Evolutionary conservation across 2,329 filamentous ascomycete species (phyloP).

Genomic region (Cercospora citrullina): DNA sequence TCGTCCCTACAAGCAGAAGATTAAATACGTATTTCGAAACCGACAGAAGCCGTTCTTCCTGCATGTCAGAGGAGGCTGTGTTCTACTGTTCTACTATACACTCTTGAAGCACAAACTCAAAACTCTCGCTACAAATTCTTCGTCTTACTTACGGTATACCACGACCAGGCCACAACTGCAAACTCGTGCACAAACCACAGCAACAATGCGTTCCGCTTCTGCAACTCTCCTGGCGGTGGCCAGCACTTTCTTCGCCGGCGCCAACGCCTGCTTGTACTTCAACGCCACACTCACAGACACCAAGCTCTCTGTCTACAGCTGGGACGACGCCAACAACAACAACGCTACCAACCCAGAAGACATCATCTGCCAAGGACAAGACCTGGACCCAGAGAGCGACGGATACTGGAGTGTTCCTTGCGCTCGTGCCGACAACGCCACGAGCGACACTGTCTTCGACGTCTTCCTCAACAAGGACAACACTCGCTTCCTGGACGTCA

Average conservation of each 20-base stretch:
- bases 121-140: not conserved
- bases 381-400: conserved; percentile 8
- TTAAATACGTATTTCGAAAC: not conserved
- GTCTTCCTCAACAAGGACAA: conserved; percentile 24
- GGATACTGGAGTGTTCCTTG: conserved; percentile 22
- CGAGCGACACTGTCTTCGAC: conserved; percentile 23
- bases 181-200: not conserved
- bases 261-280: conserved; percentile 24
- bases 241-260: conserved; percentile 16
- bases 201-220: conserved; percentile 5
- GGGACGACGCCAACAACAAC: conserved; percentile 28
- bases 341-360: conserved; percentile 21
- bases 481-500: conserved; percentile 24
- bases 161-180: not conserved
- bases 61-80: conserved; percentile 10
- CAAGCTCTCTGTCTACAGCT: conserved; percentile 23
- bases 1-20: not conserved
- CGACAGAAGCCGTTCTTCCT: conserved; percentile 1
- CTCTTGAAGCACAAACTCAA: not conserved
- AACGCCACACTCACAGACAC: conserved; percentile 23
- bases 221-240: conserved; percentile 14
- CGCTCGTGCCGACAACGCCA: conserved; percentile 17
- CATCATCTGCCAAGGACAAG: conserved; percentile 20
- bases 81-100: not conserved
- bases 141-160: not conserved